Conservation (phyloP, 2,329 filamentous ascomycete species). For the Colletotrichum limetticola region DNA sequence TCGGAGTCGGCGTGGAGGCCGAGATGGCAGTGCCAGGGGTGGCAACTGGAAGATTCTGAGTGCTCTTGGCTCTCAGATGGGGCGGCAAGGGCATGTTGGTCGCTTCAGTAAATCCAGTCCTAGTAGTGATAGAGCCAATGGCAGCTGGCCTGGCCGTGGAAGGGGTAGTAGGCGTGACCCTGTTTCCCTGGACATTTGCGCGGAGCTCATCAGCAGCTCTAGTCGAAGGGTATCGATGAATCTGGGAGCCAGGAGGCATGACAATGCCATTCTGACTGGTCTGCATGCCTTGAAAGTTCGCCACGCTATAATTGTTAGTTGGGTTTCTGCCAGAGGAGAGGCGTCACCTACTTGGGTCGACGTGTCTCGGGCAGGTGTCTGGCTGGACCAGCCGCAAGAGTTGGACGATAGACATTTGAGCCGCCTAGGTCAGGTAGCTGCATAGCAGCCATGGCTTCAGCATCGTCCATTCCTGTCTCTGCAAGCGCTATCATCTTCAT, state of each 20-base stretch:
- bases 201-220: background rate
- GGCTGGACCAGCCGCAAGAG: background rate
- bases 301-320: background rate
- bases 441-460: slow-evolving; percentile 42
- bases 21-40: background rate
- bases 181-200: background rate
- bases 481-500: slow-evolving; percentile 36
- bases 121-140: background rate
- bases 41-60: background rate
- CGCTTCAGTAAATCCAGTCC: background rate
- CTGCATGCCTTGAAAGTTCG: background rate
- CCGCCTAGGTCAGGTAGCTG: slow-evolving; percentile 39
- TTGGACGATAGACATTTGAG: background rate
- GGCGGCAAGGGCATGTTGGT: background rate
- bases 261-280: slow-evolving; percentile 18
- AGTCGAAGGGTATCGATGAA: background rate
- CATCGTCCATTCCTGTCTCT: slow-evolving; percentile 42
- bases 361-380: background rate
- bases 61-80: slow-evolving; percentile 2
- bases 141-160: background rate
- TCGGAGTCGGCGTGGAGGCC: background rate
- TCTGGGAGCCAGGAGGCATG: background rate
- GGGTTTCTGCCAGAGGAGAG: background rate
- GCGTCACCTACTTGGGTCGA: background rate
- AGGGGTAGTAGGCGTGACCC: no score